Evolutionary conservation across 257 asterid species (phyloP).

Genomic region (Penstemon newberryi): DNA sequence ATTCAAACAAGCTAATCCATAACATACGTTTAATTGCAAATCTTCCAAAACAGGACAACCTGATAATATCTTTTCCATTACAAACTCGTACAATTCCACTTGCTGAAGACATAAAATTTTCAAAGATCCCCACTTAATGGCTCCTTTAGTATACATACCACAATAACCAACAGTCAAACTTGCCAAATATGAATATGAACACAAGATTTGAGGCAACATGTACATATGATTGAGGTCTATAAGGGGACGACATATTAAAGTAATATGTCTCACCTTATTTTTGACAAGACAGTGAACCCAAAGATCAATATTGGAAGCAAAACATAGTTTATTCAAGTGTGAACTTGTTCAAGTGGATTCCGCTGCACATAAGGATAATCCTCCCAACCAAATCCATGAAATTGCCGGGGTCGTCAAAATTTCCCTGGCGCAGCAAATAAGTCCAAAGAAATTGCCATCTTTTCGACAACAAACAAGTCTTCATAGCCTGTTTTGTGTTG

Average conservation of each 20-base stretch:
- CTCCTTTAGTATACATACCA: neutral
- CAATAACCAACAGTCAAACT: neutral
- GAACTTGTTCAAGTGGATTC: neutral
- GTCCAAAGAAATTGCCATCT: neutral
- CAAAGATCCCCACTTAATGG: neutral
- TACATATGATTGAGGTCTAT: neutral
- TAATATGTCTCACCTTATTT: neutral
- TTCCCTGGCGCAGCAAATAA: neutral
- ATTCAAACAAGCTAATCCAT: neutral
- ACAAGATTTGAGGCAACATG: neutral
- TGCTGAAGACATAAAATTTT: neutral
- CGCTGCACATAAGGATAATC: neutral
- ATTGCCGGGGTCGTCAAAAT: neutral
- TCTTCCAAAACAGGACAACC: constrained; percentile 22
- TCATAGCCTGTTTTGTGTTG: too few relatives aligned
- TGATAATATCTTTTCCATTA: neutral
- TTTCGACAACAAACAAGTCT: neutral
- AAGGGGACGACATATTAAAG: too few relatives aligned
- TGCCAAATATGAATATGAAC: neutral
- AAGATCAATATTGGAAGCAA: neutral
- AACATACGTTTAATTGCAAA: neutral
- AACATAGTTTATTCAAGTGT: neutral
- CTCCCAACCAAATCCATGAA: neutral
- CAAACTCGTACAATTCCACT: neutral
- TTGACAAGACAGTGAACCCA: neutral